Evolutionary conservation across 2,329 filamentous ascomycete species (phyloP).

Genomic region (Calonectria pteridis): DNA sequence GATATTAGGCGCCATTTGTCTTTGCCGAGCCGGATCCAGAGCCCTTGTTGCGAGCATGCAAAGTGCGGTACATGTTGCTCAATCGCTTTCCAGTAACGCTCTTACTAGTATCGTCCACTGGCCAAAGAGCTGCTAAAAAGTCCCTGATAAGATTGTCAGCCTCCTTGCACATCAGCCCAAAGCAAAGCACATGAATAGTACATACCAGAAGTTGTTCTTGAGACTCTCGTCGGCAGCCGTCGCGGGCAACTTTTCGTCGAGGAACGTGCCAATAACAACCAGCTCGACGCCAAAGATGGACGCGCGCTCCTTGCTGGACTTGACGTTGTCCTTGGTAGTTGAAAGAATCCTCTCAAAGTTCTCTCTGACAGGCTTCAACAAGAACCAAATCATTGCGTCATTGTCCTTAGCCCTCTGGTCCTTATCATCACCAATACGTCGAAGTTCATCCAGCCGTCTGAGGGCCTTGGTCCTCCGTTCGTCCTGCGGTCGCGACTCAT

Average conservation of each 20-base stretch:
- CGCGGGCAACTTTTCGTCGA: constrained; percentile 61
- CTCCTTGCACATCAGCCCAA: not conserved
- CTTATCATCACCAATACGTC: constrained; percentile 62
- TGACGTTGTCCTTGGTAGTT: constrained; percentile 73
- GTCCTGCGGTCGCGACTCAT: constrained; percentile 50
- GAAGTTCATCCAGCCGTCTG: constrained; percentile 57
- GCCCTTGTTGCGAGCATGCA: constrained; percentile 51
- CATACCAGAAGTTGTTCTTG: constrained; percentile 66
- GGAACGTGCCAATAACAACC: constrained; percentile 72
- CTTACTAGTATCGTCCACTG: constrained; percentile 59
- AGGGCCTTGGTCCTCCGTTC: constrained; percentile 57
- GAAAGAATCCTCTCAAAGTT: constrained; percentile 71
- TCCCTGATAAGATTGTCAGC: constrained; percentile 52
- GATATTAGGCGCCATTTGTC: constrained; percentile 49
- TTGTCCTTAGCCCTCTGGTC: constrained; percentile 61
- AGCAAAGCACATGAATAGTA: not conserved
- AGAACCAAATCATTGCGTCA: constrained; percentile 61
- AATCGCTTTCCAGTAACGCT: constrained; percentile 58
- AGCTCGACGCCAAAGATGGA: constrained; percentile 72
- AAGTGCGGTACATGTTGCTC: constrained; percentile 59
- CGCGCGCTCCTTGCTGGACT: constrained; percentile 72
- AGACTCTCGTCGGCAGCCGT: constrained; percentile 56
- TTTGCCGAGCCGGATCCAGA: constrained; percentile 44
- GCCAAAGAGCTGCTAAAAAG: constrained; percentile 60
- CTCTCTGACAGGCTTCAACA: constrained; percentile 69